phyloP scores from a whole-genome alignment of 129 eudicot genomes.

The Helianthus tuberosus region DNA sequence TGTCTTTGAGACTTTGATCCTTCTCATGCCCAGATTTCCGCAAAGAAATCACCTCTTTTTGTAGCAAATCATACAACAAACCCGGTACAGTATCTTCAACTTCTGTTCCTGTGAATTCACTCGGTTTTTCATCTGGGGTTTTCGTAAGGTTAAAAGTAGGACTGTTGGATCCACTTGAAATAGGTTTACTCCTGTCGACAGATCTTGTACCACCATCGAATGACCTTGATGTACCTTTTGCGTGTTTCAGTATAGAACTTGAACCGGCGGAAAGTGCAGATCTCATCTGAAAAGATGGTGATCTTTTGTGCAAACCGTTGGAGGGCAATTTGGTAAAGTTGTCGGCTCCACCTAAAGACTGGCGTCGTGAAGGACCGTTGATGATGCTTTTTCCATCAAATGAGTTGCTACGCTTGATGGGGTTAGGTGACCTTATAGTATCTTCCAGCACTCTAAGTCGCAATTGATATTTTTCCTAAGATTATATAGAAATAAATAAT shows the following conservation, averaged over 20 bases:
- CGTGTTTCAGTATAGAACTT: slow-evolving; percentile 63
- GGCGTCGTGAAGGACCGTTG: slow-evolving; percentile 75
- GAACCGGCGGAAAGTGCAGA: slow-evolving; percentile 58
- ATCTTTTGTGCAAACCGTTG: slow-evolving; percentile 83
- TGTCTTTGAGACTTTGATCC: slow-evolving; percentile 95
- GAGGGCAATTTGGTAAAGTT: slow-evolving; percentile 71
- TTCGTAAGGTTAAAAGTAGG: slow-evolving; percentile 61
- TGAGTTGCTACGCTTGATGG: slow-evolving; percentile 33
- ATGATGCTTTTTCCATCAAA: slow-evolving; percentile 64
- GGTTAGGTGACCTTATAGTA: slow-evolving; percentile 67
- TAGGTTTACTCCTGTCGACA: slow-evolving; percentile 75
- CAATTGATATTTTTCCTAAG: slow-evolving; percentile 76
- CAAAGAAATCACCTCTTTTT: slow-evolving; percentile 84
- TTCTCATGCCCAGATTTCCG: slow-evolving; percentile 89
- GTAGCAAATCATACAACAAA: slow-evolving; percentile 80
- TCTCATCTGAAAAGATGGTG: slow-evolving; percentile 79
- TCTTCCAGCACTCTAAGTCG: slow-evolving; percentile 90
- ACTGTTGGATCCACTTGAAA: slow-evolving; percentile 52
- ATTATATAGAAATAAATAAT: not conserved
- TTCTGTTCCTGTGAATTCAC: slow-evolving; percentile 54
- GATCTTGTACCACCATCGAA: slow-evolving; percentile 92
- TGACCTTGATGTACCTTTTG: slow-evolving; percentile 91
- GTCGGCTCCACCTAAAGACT: slow-evolving; percentile 88
- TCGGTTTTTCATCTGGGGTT: slow-evolving; percentile 55
- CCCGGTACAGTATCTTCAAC: slow-evolving; percentile 85